These are phyloP conservation scores for Ogataea methylovora DNA, from an alignment of 805 yeast genomes.

Conservation along the genomic window DNA sequence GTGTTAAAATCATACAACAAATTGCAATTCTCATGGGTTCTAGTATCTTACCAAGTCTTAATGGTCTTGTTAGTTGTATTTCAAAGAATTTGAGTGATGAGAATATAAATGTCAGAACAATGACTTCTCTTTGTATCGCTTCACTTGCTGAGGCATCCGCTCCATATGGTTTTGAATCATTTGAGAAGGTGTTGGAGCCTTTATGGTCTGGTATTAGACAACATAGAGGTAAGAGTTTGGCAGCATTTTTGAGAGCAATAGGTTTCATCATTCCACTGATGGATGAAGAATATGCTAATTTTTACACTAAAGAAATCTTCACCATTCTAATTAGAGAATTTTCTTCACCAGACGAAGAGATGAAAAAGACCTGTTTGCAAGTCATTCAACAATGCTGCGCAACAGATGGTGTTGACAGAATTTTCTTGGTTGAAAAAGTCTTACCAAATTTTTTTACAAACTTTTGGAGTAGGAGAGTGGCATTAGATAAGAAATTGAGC, in stretches of 20 bases:
- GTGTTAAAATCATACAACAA: slow-evolving; percentile 69
- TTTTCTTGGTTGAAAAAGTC: slow-evolving; percentile 43
- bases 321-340: slow-evolving; percentile 64
- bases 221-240: slow-evolving; percentile 71
- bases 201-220: slow-evolving; percentile 72
- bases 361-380: slow-evolving; percentile 64
- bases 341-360: slow-evolving; percentile 77
- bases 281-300: slow-evolving; percentile 75
- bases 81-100: slow-evolving; percentile 57
- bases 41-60: slow-evolving; percentile 67
- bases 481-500: slow-evolving; percentile 53
- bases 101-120: slow-evolving; percentile 55
- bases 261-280: slow-evolving; percentile 80
- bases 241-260: slow-evolving; percentile 69
- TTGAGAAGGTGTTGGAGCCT: slow-evolving; percentile 66
- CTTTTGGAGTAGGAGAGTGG: slow-evolving; percentile 81
- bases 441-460: slow-evolving; percentile 51
- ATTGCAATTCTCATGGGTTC: slow-evolving; percentile 62
- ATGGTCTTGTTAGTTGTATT: slow-evolving; percentile 56
- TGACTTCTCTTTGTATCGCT: slow-evolving; percentile 66
- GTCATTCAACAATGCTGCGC: slow-evolving; percentile 63
- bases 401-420: slow-evolving; percentile 47
- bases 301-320: slow-evolving; percentile 71
- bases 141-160: slow-evolving; percentile 72
- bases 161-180: slow-evolving; percentile 88